Evolutionary conservation across 257 asterid species (phyloP).

Genomic region (Primulina tabacum): DNA sequence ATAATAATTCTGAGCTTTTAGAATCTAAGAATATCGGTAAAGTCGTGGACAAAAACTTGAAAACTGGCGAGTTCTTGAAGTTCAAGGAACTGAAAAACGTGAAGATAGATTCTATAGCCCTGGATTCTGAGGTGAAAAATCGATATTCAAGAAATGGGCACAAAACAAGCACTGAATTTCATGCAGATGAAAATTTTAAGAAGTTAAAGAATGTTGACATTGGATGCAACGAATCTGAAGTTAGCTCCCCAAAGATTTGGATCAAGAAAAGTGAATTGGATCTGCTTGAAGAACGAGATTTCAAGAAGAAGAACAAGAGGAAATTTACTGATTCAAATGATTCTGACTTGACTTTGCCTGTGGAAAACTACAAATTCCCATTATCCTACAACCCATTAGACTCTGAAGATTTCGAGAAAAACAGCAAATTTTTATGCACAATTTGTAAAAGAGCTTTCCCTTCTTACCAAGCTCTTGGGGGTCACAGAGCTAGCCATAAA

Average conservation of each 20-base stretch:
- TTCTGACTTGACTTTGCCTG: slow-evolving; percentile 8
- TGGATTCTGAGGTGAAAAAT: slow-evolving; percentile 17
- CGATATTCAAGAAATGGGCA: slow-evolving; percentile 29
- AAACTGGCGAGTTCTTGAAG: slow-evolving; percentile 18
- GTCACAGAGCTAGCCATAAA: slow-evolving; percentile 90
- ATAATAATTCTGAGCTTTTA: slow-evolving; percentile 34
- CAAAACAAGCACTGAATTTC: slow-evolving; percentile 17
- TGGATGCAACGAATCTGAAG: slow-evolving; percentile 30
- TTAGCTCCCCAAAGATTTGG: slow-evolving; percentile 29
- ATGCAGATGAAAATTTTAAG: slow-evolving; percentile 16
- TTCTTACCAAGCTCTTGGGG: slow-evolving; percentile 89
- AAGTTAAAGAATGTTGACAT: slow-evolving; percentile 4
- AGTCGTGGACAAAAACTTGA: slow-evolving; percentile 13
- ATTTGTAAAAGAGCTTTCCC: slow-evolving; percentile 63
- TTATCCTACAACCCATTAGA: slow-evolving; percentile 6
- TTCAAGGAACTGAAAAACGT: slow-evolving; percentile 24
- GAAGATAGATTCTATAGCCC: slow-evolving; percentile 20
- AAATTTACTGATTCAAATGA: slow-evolving; percentile 26
- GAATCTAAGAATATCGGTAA: slow-evolving; percentile 24
- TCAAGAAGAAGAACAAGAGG: slow-evolving; percentile 45
- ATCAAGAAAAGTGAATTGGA: slow-evolving; percentile 21
- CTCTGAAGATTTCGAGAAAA: slow-evolving; percentile 23
- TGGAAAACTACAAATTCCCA: not conserved
- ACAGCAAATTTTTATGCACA: slow-evolving; percentile 56
- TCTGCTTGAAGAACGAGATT: slow-evolving; percentile 27